These are phyloP conservation scores for Ustilago hordei DNA, from an alignment of 1,284 basidiomycete genomes.

Conservation along the genomic window DNA sequence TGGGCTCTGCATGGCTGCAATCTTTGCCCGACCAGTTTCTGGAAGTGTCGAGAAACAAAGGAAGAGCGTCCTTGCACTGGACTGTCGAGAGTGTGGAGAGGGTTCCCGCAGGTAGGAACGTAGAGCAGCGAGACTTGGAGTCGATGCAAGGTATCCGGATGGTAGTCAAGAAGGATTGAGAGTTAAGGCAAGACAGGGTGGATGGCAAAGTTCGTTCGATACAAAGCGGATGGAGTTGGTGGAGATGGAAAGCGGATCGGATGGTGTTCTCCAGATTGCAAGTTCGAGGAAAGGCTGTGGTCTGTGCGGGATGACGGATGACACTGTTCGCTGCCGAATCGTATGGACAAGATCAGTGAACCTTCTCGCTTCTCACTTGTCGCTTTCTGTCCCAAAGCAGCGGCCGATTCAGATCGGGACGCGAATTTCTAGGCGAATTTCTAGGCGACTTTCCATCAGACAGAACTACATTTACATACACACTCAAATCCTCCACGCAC, in stretches of 20 bases:
- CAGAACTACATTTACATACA: background rate
- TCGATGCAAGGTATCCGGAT: background rate
- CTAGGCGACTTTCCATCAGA: background rate
- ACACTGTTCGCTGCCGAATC: constrained; percentile 3
- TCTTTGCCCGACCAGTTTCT: background rate
- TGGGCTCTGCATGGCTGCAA: constrained; percentile 49
- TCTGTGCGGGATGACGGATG: constrained; percentile 5
- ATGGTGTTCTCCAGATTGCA: background rate
- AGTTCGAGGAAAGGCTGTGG: background rate
- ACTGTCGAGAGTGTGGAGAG: background rate
- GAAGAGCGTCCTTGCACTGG: background rate
- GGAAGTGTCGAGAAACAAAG: background rate
- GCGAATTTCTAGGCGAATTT: constrained; percentile 1
- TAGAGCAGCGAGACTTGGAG: background rate
- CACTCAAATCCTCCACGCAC: background rate
- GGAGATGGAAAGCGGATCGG: background rate
- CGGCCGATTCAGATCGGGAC: constrained; percentile 7
- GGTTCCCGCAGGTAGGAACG: background rate
- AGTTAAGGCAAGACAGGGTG: background rate
- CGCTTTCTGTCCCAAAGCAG: background rate
- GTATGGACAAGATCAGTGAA: constrained; percentile 5
- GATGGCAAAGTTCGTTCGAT: background rate
- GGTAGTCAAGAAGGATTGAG: background rate
- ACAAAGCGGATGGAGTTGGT: constrained; percentile 5
- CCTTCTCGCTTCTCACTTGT: background rate